Evolutionary conservation across 139 green algal species (phyloP).

Genomic region (Tetraselmis striata): DNA sequence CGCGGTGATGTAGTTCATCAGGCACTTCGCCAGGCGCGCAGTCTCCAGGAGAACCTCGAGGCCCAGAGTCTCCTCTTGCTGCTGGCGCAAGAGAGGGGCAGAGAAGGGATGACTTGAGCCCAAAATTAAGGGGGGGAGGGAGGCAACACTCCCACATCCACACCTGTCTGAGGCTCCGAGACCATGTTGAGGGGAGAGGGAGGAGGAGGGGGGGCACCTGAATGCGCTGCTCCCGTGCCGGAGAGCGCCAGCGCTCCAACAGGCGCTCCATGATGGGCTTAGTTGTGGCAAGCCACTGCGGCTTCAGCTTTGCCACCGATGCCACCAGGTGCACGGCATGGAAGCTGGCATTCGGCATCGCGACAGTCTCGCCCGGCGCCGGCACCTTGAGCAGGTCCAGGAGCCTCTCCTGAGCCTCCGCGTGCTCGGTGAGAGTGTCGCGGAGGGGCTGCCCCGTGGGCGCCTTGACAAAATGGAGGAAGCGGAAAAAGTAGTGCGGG

Average conservation of each 20-base stretch:
- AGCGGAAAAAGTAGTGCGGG: constrained; percentile 64
- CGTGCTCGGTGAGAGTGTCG: constrained; percentile 45
- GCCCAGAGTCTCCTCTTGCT: constrained; percentile 1
- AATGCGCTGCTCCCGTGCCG: not conserved
- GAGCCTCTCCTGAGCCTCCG: constrained; percentile 30
- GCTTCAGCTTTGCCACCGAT: constrained; percentile 64
- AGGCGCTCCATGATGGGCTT: constrained; percentile 38
- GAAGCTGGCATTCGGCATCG: constrained; percentile 21
- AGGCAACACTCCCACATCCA: too few species aligned
- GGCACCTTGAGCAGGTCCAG: not conserved
- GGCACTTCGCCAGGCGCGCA: constrained; percentile 72
- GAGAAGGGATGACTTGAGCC: not conserved
- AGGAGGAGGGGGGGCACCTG: not conserved
- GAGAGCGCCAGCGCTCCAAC: constrained; percentile 46
- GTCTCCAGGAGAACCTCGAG: constrained; percentile 62
- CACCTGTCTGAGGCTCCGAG: too few species aligned
- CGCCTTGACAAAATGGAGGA: constrained; percentile 75
- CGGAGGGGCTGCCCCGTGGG: constrained; percentile 58
- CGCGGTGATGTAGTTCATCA: constrained; percentile 62
- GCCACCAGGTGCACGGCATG: constrained; percentile 74
- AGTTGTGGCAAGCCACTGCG: constrained; percentile 57
- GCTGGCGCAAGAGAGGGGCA: not conserved
- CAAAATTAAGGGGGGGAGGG: too few species aligned
- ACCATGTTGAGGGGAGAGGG: too few species aligned
- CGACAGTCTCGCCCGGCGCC: not conserved